Evolutionary conservation across 768 basidiomycete genomes (phyloP).

Genomic region (Leccinum sublutescens): DNA sequence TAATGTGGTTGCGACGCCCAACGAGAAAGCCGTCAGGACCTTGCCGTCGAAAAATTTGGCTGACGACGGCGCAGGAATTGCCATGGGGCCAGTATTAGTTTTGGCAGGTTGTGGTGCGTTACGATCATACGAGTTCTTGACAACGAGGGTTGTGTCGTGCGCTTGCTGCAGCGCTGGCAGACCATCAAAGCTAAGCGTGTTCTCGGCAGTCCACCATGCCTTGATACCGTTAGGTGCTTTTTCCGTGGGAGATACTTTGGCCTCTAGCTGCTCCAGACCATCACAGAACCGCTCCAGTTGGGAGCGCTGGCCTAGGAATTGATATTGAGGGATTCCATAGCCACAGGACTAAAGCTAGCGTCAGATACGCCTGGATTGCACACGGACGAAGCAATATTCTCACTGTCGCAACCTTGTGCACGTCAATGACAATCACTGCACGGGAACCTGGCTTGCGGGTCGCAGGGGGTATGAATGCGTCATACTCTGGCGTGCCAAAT

Average conservation of each 20-base stretch:
- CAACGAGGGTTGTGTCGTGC: constrained; percentile 11
- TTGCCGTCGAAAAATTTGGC: constrained; percentile 2
- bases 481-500: constrained; percentile 61
- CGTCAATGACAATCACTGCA: constrained; percentile 57
- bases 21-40: constrained; percentile 29
- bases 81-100: background rate
- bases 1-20: constrained; percentile 26
- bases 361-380: background rate
- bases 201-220: constrained; percentile 53
- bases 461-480: constrained; percentile 45
- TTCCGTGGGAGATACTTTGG: constrained; percentile 16
- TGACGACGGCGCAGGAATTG: background rate
- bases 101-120: constrained; percentile 9
- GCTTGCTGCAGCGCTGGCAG: constrained; percentile 46
- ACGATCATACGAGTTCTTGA: constrained; percentile 25
- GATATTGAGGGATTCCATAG: constrained; percentile 59
- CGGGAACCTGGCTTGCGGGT: constrained; percentile 56
- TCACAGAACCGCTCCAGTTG: constrained; percentile 47
- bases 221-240: constrained; percentile 45
- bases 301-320: constrained; percentile 54
- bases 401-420: constrained; percentile 56
- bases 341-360: constrained; percentile 56
- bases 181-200: constrained; percentile 54
- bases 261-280: constrained; percentile 44
- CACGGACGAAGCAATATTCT: constrained; percentile 11